phyloP scores from a whole-genome alignment of 2,329 filamentous ascomycete genomes.

The Neonectria coccinea region DNA sequence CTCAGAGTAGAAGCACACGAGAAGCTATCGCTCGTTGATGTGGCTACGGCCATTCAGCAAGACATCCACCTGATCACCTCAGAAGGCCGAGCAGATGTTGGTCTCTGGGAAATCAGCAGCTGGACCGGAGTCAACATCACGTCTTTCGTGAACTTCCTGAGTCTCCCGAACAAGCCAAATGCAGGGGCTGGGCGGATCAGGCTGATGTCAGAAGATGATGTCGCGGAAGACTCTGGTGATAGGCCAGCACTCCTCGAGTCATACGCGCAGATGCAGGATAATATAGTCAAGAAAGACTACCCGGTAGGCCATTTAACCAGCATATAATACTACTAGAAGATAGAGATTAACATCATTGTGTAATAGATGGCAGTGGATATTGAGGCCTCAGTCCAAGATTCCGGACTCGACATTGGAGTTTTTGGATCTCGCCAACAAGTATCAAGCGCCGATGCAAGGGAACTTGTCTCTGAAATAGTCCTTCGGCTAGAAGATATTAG shows the following conservation, averaged over 20 bases:
- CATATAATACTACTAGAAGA: too few species aligned
- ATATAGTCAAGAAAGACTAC: constrained; percentile 41
- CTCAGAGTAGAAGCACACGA: constrained; percentile 64
- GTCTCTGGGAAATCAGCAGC: constrained; percentile 75
- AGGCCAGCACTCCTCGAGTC: constrained; percentile 3
- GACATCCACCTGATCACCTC: constrained; percentile 72
- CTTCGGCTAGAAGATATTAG: constrained; percentile 30
- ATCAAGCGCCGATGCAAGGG: constrained; percentile 41
- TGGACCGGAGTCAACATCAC: constrained; percentile 82
- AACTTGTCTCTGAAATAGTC: constrained; percentile 45
- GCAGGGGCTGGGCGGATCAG: constrained; percentile 11
- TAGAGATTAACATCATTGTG: constrained; percentile 20
- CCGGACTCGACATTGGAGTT: constrained; percentile 54
- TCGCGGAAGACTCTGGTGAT: neutral
- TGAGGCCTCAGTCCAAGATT: constrained; percentile 52
- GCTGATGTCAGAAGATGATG: constrained; percentile 21
- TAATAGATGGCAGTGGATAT: constrained; percentile 55
- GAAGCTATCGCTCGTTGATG: constrained; percentile 52
- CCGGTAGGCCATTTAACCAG: constrained; percentile 42
- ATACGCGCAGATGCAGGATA: constrained; percentile 37
- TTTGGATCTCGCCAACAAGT: constrained; percentile 52
- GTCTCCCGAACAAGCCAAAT: constrained; percentile 53
- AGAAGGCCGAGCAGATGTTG: constrained; percentile 65
- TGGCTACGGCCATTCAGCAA: constrained; percentile 72
- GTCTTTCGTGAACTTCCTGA: constrained; percentile 86